These are phyloP conservation scores for Gautieria morchelliformis DNA, from an alignment of 768 basidiomycete species.

Conservation along the genomic window DNA sequence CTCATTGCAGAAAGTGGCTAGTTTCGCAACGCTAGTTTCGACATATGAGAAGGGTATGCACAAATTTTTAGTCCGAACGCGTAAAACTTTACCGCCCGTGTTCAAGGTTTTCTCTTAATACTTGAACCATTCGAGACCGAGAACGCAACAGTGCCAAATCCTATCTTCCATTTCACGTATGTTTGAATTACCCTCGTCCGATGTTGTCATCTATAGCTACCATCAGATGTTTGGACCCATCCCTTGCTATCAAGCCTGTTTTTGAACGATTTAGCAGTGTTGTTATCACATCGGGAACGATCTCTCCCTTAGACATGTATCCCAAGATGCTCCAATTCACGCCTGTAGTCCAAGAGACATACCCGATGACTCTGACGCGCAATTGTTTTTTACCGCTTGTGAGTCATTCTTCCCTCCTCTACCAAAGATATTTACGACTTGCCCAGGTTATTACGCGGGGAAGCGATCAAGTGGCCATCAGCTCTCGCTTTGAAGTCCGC, in stretches of 20 bases:
- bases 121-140: conserved; percentile 98
- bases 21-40: conserved; percentile 91
- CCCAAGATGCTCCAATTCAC: conserved; percentile 99
- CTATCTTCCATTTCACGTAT: conserved; percentile 94
- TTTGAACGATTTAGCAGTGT: conserved; percentile 98
- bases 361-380: conserved; percentile 94
- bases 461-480: conserved; percentile 97
- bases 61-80: background rate
- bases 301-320: conserved; percentile 99
- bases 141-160: conserved; percentile 96
- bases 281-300: conserved; percentile 97
- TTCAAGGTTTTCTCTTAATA: conserved; percentile 84
- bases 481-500: conserved; percentile 95
- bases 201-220: background rate
- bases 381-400: conserved; percentile 95
- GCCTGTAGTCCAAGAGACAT: conserved; percentile 93
- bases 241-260: conserved; percentile 93
- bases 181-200: conserved; percentile 14
- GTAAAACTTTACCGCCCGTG: background rate
- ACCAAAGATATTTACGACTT: background rate
- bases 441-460: conserved; percentile 90
- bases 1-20: conserved; percentile 89
- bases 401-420: conserved; percentile 16
- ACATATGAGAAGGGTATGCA: conserved; percentile 89
- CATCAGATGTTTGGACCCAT: conserved; percentile 88